These are phyloP conservation scores for Alopecurus myosuroides DNA, from an alignment of 176 grass and related monocot genomes.

Conservation along the genomic window DNA sequence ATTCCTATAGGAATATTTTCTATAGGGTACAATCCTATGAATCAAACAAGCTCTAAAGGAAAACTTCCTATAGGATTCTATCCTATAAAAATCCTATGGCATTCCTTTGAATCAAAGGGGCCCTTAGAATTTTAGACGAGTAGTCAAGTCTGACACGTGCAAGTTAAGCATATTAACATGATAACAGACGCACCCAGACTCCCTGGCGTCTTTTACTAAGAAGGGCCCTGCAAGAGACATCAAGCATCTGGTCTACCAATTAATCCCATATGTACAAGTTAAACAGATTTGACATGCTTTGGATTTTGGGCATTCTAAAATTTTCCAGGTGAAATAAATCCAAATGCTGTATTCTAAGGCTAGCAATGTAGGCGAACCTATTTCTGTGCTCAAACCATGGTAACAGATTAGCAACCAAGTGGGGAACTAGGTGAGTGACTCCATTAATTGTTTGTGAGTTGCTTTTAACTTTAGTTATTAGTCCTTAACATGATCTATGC, in stretches of 20 bases:
- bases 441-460: not conserved
- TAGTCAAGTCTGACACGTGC: not conserved
- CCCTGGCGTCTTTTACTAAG: not conserved
- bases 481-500: not conserved
- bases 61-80: too few relatives aligned
- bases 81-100: too few relatives aligned
- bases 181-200: not conserved
- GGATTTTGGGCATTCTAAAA: not conserved
- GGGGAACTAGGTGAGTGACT: not conserved
- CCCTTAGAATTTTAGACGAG: too few relatives aligned
- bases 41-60: too few relatives aligned
- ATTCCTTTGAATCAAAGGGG: too few relatives aligned
- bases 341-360: not conserved
- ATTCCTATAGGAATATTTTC: too few relatives aligned
- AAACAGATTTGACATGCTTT: not conserved
- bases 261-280: not conserved
- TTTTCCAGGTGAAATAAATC: not conserved
- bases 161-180: not conserved
- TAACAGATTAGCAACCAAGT: constrained; percentile 1
- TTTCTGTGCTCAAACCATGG: not conserved
- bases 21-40: too few relatives aligned
- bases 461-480: constrained; percentile 5
- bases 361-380: not conserved
- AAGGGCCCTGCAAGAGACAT: not conserved
- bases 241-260: not conserved